Conservation (phyloP, 768 basidiomycete species). For the Boletus patriciae region DNA sequence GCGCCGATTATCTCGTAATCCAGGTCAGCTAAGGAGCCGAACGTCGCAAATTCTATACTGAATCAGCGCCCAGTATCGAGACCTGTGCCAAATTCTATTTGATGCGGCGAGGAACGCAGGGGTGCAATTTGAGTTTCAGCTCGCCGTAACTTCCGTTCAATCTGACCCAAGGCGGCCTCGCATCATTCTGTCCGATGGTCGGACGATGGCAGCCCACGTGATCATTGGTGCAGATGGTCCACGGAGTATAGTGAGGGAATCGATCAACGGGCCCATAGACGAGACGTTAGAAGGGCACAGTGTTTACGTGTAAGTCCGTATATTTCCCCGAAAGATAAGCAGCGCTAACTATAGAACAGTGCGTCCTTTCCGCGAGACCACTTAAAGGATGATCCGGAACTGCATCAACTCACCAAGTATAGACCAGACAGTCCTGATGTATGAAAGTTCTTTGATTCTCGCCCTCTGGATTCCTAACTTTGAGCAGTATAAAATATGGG, state of each 20-base stretch:
- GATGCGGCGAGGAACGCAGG: slow-evolving; percentile 49
- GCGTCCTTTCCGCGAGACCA: slow-evolving; percentile 42
- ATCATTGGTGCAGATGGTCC: slow-evolving; percentile 66
- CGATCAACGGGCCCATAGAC: slow-evolving; percentile 36
- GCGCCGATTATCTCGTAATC: slow-evolving; percentile 54
- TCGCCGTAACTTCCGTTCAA: slow-evolving; percentile 36
- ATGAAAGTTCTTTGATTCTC: background rate
- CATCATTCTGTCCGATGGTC: slow-evolving; percentile 43
- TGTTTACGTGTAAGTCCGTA: slow-evolving; percentile 46
- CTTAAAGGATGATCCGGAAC: slow-evolving; percentile 45
- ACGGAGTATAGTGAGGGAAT: slow-evolving; percentile 41
- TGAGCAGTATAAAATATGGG: slow-evolving; percentile 27
- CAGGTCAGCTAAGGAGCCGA: slow-evolving; percentile 35
- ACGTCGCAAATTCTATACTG: background rate
- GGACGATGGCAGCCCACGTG: slow-evolving; percentile 49
- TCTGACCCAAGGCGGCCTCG: slow-evolving; percentile 30
- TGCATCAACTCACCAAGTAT: slow-evolving; percentile 33
- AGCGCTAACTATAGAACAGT: slow-evolving; percentile 25
- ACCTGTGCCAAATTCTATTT: slow-evolving; percentile 51
- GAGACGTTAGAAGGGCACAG: slow-evolving; percentile 33
- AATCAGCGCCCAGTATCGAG: slow-evolving; percentile 44
- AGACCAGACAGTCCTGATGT: slow-evolving; percentile 25
- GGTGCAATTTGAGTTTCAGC: slow-evolving; percentile 49
- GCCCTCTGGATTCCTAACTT: background rate
- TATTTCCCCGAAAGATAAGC: slow-evolving; percentile 5